Evolutionary conservation across 352 stramenopile genomes (phyloP), one percentile per base, ranked within the genome.

Genomic region (Phytophthora cryptogea): DNA sequence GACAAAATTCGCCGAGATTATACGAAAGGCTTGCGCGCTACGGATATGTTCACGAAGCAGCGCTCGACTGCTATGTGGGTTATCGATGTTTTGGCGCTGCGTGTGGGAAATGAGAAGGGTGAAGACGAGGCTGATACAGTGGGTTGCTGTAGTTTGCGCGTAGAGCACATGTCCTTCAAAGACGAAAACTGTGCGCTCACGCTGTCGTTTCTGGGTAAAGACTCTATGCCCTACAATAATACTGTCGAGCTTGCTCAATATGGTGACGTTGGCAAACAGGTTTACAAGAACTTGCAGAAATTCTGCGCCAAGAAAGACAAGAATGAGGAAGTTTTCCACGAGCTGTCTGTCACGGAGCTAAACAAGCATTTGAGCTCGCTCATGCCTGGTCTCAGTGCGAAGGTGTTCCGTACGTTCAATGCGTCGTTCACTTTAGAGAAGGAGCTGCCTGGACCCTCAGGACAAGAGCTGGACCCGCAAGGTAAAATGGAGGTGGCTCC

Each of bases 371-470:
- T 99, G 52, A 98, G 97, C 58, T 97, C 86, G 30, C 92, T 99
- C 45, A 99, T 99, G 97, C 94, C 97, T 16, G 98, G 98, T 1
- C 80, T 99, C 4, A 98, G 95, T 30, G 98, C 97, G 44, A 99
- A 99, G 78, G 98, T 99, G 0, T 99, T 99, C 76, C 96, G 98
- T 98, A 99, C 98, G 28, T 99, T 99, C 85, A 99, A 99, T 80
- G 98, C 98, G 4, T 99, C 96, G 0, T 92, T 99, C 41, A 99
- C 97, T 33, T 82, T 99, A 28, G 94, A 99, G 71, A 93, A 98
- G 68, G 92, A 99, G 78, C 77, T 99, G 36, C 86, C 83, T 39
- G 58, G 65, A 2, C 60, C 68, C 3, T 64, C 59, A 56, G 58
- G 63, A 49, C 47, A 74, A 11, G 68, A 80, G 36, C 56, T 94